Base-by-base conservation (phyloP, 192 early-diverging fungal genomes). In the Linnemannia hyalina region DNA sequence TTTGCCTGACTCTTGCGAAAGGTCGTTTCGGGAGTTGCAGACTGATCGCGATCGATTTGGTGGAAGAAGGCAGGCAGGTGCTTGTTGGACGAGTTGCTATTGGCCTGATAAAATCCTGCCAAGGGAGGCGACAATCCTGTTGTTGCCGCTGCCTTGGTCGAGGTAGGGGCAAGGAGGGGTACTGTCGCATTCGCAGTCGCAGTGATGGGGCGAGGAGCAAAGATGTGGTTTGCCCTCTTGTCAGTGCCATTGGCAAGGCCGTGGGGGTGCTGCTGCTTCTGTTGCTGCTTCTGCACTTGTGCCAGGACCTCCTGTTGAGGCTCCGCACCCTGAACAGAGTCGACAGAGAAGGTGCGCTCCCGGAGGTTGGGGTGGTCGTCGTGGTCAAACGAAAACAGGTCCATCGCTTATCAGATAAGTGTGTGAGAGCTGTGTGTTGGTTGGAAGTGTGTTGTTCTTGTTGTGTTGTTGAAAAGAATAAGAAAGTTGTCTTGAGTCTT, bases 351-450 rank as follows among this genome's bases (percentile, higher is more conserved):
- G 55, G 85, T 65, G 70, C 78, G 72, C 70, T 87, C 79, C 20
- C 81, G 74, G 46, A 89, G 76, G 18, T 74, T 82, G 36, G 88
- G 82, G 60, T 88, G 82, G 79, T 89, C 90, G 52, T 91, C 88
- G 60, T 90, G 88, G 79, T 92, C 91, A 80, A 92, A 92, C 68
- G 76, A 75, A 72, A 92, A 92, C 23, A 92, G 73, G 71, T 88
- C 85, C 81, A 88, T 92, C 80, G 55, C 81, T 74, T 70, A 55
- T 41, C 23, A 41, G 23, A 40, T 69, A 41, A 44, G 16, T 68
- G 44, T 65, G 10, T 22, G 38, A 36, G 65, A 26, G 73, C 1
- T 57, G 41, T 70, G 42, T 55, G 38, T 44, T 60, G 73, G 35
- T 69, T 44, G 49, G 9, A 54, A 32, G 44, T 46, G 74, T 20